Evolutionary conservation across 2,329 filamentous ascomycete genomes (phyloP).

Genomic region (Ophiostoma angusticollis): DNA sequence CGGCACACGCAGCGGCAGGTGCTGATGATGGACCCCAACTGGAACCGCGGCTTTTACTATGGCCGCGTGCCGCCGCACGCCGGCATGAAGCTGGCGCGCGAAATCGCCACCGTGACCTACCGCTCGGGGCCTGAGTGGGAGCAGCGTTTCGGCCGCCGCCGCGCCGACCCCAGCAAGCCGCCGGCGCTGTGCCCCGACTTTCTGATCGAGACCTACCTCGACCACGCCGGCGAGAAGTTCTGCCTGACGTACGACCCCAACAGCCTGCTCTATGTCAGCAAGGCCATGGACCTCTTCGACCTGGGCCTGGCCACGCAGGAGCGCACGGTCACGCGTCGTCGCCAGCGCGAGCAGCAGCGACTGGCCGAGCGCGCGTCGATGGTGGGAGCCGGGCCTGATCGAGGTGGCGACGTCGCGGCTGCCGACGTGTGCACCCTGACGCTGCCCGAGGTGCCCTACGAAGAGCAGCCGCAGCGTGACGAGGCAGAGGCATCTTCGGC

Average conservation of each 20-base stretch:
- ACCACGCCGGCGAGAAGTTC: constrained; percentile 97
- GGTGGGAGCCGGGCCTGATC: no score
- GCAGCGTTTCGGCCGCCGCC: constrained; percentile 74
- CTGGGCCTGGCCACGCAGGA: constrained; percentile 60
- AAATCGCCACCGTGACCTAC: constrained; percentile 97
- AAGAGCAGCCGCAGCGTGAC: constrained; percentile 80
- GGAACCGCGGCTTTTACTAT: constrained; percentile 93
- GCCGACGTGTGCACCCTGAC: constrained; percentile 55
- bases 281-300: constrained; percentile 98
- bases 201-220: constrained; percentile 92
- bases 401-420: no score
- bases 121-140: constrained; percentile 96
- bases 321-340: constrained; percentile 48
- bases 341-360: constrained; percentile 30
- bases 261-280: constrained; percentile 88
- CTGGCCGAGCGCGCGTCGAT: no score
- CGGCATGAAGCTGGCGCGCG: constrained; percentile 93
- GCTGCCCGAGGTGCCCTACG: constrained; percentile 70
- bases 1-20: constrained; percentile 94
- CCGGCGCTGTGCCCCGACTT: constrained; percentile 96
- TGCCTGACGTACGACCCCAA: constrained; percentile 94
- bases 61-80: constrained; percentile 77
- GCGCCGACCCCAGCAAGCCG: constrained; percentile 74
- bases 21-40: constrained; percentile 97
- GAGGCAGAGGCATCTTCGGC: constrained; percentile 27